These are phyloP conservation scores for Arabis alpina DNA, from an alignment of 345 rosid genomes.

Conservation along the genomic window DNA sequence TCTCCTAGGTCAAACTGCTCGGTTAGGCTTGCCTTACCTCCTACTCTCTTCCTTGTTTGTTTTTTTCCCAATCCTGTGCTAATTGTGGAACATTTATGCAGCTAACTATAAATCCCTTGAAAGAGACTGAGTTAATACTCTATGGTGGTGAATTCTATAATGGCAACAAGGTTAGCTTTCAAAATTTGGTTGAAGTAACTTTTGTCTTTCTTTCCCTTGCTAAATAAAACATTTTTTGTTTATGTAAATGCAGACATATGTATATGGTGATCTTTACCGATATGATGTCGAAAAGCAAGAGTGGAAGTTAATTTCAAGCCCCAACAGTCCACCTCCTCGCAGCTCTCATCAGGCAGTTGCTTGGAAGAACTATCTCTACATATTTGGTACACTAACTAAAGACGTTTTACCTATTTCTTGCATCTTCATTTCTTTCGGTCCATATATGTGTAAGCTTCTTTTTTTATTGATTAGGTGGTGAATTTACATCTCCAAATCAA, in stretches of 20 bases:
- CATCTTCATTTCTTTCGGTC: background rate
- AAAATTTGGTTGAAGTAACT: background rate
- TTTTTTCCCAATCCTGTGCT: background rate
- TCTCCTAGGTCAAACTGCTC: constrained; percentile 92
- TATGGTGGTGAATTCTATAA: constrained; percentile 96
- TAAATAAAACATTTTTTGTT: background rate
- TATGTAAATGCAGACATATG: constrained; percentile 67
- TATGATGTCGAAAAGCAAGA: constrained; percentile 87
- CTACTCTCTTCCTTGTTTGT: background rate
- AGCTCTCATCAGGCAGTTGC: constrained; percentile 98
- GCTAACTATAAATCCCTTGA: constrained; percentile 79
- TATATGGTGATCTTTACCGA: constrained; percentile 87
- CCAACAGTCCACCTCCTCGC: constrained; percentile 97
- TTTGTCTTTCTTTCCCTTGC: background rate
- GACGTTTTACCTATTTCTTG: background rate
- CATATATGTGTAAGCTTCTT: constrained; percentile 5
- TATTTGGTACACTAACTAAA: constrained; percentile 64
- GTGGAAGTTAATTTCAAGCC: constrained; percentile 89
- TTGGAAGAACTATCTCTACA: constrained; percentile 95
- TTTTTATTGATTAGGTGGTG: constrained; percentile 68
- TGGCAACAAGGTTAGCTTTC: constrained; percentile 74
- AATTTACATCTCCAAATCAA: constrained; percentile 95
- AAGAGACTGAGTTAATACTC: constrained; percentile 84
- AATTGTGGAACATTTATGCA: constrained; percentile 34
- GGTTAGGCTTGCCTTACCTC: constrained; percentile 47